Evolutionary conservation across 2,329 filamentous ascomycete genomes (phyloP).

Genomic region (Cladosporium sp.): DNA sequence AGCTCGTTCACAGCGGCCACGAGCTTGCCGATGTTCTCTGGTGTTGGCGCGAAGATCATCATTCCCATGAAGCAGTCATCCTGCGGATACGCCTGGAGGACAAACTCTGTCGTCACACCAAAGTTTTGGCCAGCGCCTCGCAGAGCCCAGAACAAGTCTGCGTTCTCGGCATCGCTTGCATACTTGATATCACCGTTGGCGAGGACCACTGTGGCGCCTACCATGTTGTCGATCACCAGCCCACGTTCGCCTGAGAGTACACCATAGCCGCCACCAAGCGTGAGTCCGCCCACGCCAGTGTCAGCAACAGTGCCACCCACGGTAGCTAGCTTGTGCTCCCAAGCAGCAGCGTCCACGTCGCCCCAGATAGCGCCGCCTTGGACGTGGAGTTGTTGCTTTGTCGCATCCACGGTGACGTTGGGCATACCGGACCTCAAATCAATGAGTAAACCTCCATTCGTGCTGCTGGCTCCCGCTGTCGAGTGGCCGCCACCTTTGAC

Average conservation of each 20-base stretch:
- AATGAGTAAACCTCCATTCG: constrained; percentile 51
- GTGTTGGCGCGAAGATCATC: constrained; percentile 31
- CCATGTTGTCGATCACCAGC: constrained; percentile 49
- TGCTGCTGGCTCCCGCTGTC: constrained; percentile 48
- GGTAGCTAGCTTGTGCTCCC: constrained; percentile 50
- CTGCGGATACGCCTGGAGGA: constrained; percentile 29
- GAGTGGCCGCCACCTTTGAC: constrained; percentile 55
- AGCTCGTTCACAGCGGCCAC: constrained; percentile 21
- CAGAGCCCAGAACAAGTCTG: constrained; percentile 47
- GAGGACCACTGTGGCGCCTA: constrained; percentile 36
- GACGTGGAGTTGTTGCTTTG: constrained; percentile 27
- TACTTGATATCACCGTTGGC: constrained; percentile 36
- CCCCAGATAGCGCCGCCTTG: constrained; percentile 24
- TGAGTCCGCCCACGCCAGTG: constrained; percentile 54
- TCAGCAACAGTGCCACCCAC: constrained; percentile 60
- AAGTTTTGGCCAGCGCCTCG: constrained; percentile 44
- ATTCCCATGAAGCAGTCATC: constrained; percentile 32
- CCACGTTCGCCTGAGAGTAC: constrained; percentile 52
- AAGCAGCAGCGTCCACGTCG: constrained; percentile 44
- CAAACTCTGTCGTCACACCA: constrained; percentile 44
- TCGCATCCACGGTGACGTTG: constrained; percentile 44
- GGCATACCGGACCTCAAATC: constrained; percentile 49
- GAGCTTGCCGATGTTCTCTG: constrained; percentile 18
- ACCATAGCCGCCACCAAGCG: constrained; percentile 19
- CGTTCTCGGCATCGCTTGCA: constrained; percentile 40